Percentiles rank a stretch among this genome's conserved stretches.
phyloP scores from a whole-genome alignment of 495 filamentous ascomycete genomes.

The Neurospora discreta region DNA sequence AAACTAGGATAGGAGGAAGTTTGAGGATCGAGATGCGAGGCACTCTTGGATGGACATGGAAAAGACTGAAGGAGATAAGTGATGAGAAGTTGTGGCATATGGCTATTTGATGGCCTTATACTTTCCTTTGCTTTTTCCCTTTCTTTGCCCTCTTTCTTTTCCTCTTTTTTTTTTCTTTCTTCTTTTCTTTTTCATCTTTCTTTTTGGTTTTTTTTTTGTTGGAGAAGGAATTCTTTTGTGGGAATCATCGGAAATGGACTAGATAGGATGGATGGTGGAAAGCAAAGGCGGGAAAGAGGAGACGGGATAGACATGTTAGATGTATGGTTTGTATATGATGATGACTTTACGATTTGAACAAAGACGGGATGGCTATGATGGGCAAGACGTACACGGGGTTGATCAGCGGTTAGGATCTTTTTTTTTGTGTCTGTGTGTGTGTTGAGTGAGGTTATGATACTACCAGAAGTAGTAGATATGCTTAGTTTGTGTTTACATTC shows the following conservation, averaged over 20 bases:
- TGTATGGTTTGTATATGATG: background rate
- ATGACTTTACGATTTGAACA: background rate
- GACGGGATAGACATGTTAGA: background rate
- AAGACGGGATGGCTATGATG: background rate
- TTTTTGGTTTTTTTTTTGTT: background rate
- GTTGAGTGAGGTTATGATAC: background rate
- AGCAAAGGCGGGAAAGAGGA: background rate
- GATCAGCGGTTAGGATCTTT: background rate
- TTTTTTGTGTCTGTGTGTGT: background rate
- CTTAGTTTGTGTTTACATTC: too few relatives aligned
- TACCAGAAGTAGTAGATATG: too few relatives aligned
- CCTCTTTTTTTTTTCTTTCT: background rate
- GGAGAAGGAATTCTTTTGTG: background rate
- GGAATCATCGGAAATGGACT: background rate
- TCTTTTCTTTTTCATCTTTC: background rate
- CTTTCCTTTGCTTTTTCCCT: background rate
- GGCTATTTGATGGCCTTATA: background rate
- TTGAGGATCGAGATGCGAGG: background rate
- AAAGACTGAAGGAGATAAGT: background rate
- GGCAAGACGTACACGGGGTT: background rate
- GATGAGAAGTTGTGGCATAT: background rate
- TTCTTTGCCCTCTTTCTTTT: background rate
- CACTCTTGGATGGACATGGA: background rate
- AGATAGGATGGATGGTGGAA: background rate
- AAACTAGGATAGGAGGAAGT: conserved; percentile 12